Evolutionary conservation across 2,329 filamentous ascomycete genomes (phyloP).

Genomic region (Microascus cirrosus): DNA sequence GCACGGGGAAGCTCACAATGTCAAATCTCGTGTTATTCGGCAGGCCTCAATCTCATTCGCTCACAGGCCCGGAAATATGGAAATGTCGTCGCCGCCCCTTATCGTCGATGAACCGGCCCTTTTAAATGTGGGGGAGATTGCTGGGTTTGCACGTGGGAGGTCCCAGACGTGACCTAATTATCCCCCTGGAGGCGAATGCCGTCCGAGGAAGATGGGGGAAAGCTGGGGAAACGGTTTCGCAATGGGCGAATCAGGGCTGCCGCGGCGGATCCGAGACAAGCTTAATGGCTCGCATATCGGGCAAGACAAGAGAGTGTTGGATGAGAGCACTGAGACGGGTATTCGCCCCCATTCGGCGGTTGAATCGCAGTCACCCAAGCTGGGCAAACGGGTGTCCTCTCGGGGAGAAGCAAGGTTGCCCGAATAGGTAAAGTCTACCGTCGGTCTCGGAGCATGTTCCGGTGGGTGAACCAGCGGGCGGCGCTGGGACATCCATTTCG

Average conservation of each 20-base stretch:
- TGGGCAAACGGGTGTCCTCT: neutral
- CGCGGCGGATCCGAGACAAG: neutral
- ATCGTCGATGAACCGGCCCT: too few relatives aligned
- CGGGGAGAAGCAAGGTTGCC: neutral
- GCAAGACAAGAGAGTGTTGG: neutral
- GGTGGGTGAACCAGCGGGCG: neutral
- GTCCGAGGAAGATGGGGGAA: too few relatives aligned
- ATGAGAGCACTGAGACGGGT: neutral
- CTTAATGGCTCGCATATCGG: neutral
- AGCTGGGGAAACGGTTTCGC: neutral
- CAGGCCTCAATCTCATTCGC: neutral
- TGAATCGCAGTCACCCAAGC: too few relatives aligned
- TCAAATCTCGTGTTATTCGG: too few relatives aligned
- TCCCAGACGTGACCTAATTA: too few relatives aligned
- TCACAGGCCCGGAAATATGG: neutral
- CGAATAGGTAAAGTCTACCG: neutral
- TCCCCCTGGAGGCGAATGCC: too few relatives aligned
- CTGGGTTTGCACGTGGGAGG: too few relatives aligned
- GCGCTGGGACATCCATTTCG: neutral
- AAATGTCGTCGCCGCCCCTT: too few relatives aligned
- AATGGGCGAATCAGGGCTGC: neutral
- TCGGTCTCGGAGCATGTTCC: neutral
- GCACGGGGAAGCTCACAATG: neutral
- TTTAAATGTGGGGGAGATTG: too few relatives aligned
- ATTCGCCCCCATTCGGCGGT: too few relatives aligned